Evolutionary conservation across 177 flowering plant species (phyloP).

Genomic region (Vitis hybrid): DNA sequence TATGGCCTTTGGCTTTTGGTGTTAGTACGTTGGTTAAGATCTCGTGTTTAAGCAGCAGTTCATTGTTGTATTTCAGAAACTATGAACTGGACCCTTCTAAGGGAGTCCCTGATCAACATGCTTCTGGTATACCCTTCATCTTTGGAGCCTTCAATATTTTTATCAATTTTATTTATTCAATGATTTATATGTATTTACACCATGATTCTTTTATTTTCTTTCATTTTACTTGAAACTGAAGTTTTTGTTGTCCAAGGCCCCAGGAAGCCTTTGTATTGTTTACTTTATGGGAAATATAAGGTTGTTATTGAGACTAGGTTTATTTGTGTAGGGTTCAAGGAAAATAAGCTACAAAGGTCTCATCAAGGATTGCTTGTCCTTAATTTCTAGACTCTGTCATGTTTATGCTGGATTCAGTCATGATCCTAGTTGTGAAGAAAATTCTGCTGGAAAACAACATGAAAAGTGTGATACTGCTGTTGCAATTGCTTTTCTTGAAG

Average conservation of each 20-base stretch:
- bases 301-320: neutral
- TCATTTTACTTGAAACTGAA: neutral
- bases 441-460: slow-evolving; percentile 15
- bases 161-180: neutral
- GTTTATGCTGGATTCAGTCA: slow-evolving; percentile 10
- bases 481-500: slow-evolving; percentile 45
- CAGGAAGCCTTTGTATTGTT: neutral
- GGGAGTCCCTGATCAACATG: slow-evolving; percentile 63
- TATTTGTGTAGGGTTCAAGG: slow-evolving; percentile 66
- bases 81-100: slow-evolving; percentile 54
- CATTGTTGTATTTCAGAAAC: slow-evolving; percentile 54
- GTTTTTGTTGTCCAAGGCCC: neutral
- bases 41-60: neutral
- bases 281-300: neutral
- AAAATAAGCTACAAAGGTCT: slow-evolving; percentile 63
- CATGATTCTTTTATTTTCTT: neutral
- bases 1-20: neutral
- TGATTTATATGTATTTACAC: neutral
- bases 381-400: slow-evolving; percentile 37
- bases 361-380: slow-evolving; percentile 54
- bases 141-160: slow-evolving; percentile 7
- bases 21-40: neutral
- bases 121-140: slow-evolving; percentile 60
- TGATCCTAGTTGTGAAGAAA: slow-evolving; percentile 20
- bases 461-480: slow-evolving; percentile 28